phyloP scores from a whole-genome alignment of 495 filamentous ascomycete species.

The Aspergillus diversus region DNA sequence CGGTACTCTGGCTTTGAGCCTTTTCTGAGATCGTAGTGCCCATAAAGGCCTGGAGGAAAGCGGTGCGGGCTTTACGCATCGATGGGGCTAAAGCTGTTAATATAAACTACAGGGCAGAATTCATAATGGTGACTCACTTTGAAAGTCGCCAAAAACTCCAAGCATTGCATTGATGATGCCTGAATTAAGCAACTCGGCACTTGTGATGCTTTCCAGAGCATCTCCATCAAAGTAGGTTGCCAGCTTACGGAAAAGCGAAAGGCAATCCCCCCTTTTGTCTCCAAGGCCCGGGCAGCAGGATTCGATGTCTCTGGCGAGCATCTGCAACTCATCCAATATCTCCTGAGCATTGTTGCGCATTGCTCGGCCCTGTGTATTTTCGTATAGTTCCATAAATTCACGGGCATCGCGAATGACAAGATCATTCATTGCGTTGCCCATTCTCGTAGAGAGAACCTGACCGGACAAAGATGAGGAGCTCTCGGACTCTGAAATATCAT shows the following conservation, averaged over 20 bases:
- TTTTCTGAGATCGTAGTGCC: conserved; percentile 63
- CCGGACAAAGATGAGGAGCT: conserved; percentile 59
- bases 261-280: conserved; percentile 51
- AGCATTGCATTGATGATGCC: conserved; percentile 84
- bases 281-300: conserved; percentile 60
- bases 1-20: conserved; percentile 63
- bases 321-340: conserved; percentile 74
- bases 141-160: conserved; percentile 72
- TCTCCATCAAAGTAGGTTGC: conserved; percentile 90
- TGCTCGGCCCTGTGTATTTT: conserved; percentile 69
- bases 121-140: conserved; percentile 34
- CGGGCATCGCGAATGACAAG: conserved; percentile 75
- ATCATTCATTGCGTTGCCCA: conserved; percentile 66
- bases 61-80: conserved; percentile 68
- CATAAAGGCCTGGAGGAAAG: conserved; percentile 97
- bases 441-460: conserved; percentile 47
- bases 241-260: conserved; percentile 71
- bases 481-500: conserved; percentile 72
- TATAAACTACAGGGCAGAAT: conserved; percentile 4
- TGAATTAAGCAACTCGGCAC: conserved; percentile 89
- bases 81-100: conserved; percentile 19
- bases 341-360: conserved; percentile 77
- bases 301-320: conserved; percentile 70
- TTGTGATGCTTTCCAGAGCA: conserved; percentile 91
- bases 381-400: conserved; percentile 80